phyloP scores from a whole-genome alignment of 192 early-diverging fungal genomes.

The Fimicolochytrium jonesii region DNA sequence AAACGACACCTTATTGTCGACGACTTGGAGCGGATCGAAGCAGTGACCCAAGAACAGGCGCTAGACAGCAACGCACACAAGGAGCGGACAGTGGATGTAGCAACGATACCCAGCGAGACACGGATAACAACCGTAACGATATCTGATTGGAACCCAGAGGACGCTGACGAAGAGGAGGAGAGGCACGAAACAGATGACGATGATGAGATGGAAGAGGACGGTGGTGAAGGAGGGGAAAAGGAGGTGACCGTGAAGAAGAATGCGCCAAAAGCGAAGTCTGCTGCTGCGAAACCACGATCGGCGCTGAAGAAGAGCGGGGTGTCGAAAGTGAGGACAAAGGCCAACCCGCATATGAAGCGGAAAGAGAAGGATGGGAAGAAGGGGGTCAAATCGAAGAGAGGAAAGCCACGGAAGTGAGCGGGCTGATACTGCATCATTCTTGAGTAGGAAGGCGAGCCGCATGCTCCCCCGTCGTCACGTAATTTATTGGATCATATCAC shows the following conservation, averaged over 20 bases:
- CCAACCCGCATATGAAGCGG: slow-evolving; percentile 6
- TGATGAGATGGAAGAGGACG: slow-evolving; percentile 3
- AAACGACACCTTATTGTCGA: slow-evolving; percentile 18
- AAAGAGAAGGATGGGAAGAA: slow-evolving; percentile 2
- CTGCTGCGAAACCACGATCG: neutral
- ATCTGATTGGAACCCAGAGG: slow-evolving; percentile 24
- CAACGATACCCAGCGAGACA: neutral
- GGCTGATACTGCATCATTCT: too few species aligned
- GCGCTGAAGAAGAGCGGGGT: neutral
- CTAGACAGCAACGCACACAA: neutral
- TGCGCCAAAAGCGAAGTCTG: neutral
- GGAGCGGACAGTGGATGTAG: neutral
- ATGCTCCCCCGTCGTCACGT: too few species aligned
- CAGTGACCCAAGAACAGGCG: neutral
- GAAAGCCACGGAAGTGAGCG: too few species aligned
- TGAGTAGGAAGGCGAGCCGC: too few species aligned
- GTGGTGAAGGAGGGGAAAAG: neutral
- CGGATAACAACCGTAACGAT: slow-evolving; percentile 33
- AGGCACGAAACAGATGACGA: neutral
- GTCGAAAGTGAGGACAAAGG: slow-evolving; percentile 1
- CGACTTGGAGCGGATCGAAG: slow-evolving; percentile 26
- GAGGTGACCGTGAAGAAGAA: neutral
- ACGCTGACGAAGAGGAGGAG: slow-evolving; percentile 12
- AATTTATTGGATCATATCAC: too few species aligned
- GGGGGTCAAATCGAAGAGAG: too few species aligned